phyloP scores from a whole-genome alignment of 1,284 basidiomycete genomes.

The Afroboletus lepidellus region DNA sequence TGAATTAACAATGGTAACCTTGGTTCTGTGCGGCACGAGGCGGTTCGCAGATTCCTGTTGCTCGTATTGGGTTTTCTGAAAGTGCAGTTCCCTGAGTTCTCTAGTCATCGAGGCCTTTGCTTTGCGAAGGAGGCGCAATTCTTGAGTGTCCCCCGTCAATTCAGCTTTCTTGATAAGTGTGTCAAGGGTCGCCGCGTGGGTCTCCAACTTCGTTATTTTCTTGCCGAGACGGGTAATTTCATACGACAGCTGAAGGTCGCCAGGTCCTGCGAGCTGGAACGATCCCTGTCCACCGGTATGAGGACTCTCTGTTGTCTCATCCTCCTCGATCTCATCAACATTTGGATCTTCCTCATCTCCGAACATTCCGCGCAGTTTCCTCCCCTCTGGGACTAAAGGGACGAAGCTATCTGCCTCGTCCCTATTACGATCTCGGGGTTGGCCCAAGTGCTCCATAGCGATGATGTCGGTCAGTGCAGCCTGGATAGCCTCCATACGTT shows the following conservation, averaged over 20 bases:
- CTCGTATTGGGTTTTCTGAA: conserved; percentile 90
- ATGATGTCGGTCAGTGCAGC: conserved; percentile 94
- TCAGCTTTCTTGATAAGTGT: conserved; percentile 92
- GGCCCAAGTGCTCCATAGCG: conserved; percentile 59
- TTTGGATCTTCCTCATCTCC: conserved; percentile 36
- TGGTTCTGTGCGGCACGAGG: conserved; percentile 76
- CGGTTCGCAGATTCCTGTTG: conserved; percentile 86
- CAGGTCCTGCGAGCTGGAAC: conserved; percentile 76
- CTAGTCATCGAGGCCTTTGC: conserved; percentile 80
- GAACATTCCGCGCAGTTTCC: conserved; percentile 38
- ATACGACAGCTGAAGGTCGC: conserved; percentile 81
- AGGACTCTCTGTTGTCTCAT: conserved; percentile 45
- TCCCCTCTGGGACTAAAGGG: conserved; percentile 8
- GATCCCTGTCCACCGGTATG: conserved; percentile 47
- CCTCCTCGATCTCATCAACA: conserved; percentile 36
- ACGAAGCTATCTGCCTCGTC: conserved; percentile 10
- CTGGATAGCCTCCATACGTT: conserved; percentile 91
- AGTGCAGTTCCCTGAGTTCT: conserved; percentile 80
- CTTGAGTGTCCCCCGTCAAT: conserved; percentile 84
- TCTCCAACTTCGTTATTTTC: conserved; percentile 73
- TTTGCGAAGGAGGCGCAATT: conserved; percentile 77
- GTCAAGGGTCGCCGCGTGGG: conserved; percentile 82
- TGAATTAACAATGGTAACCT: conserved; percentile 75
- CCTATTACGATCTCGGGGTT: conserved; percentile 17
- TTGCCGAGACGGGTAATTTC: conserved; percentile 77